phyloP scores from a whole-genome alignment of 2,329 filamentous ascomycete species.

The Colletotrichum tamarilloi region DNA sequence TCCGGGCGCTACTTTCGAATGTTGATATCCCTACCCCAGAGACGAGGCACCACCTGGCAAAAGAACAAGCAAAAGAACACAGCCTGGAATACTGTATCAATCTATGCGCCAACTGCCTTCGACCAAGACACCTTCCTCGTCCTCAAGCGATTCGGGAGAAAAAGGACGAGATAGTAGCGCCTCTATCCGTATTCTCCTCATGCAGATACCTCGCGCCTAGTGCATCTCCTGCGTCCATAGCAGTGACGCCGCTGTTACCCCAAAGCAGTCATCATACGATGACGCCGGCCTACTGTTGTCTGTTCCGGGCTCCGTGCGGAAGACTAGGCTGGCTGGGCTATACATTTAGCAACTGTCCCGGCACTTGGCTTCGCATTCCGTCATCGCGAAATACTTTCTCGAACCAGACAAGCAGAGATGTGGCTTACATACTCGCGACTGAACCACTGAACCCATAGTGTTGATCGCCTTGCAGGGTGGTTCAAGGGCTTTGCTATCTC shows the following conservation, averaged over 20 bases:
- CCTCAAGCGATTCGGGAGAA: not conserved
- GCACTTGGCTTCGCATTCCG: not conserved
- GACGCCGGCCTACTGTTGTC: not conserved
- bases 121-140: not conserved
- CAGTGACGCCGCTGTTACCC: not conserved
- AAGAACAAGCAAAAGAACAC: too few species aligned
- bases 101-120: not conserved
- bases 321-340: not conserved
- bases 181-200: not conserved
- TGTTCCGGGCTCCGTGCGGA: conserved; percentile 10
- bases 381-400: not conserved
- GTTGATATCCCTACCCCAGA: not conserved
- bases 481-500: not conserved
- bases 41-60: not conserved
- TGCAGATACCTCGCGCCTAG: not conserved
- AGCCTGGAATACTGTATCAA: not conserved
- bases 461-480: not conserved
- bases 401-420: not conserved
- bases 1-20: not conserved
- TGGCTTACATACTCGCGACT: not conserved
- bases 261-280: not conserved
- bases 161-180: not conserved
- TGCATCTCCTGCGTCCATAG: not conserved
- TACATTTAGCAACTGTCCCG: not conserved
- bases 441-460: not conserved